A percentile compares a stretch with the other conserved stretches of the same genome.
phyloP scores from a whole-genome alignment of 176 grass and related monocot species.

The Echinochloa phyllopogon region DNA sequence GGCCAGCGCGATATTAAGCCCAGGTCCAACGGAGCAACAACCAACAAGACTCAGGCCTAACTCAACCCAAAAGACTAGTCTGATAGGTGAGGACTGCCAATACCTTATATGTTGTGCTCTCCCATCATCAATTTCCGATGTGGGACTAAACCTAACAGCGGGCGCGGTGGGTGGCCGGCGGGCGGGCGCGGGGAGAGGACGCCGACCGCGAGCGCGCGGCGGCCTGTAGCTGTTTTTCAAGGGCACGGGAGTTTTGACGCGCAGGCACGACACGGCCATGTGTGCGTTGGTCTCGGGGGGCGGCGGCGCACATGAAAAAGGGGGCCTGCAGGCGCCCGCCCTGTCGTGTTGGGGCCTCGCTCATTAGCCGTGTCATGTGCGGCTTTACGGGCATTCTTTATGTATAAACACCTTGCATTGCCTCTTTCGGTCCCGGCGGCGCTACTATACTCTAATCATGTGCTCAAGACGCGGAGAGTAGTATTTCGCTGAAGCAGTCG shows the following conservation, averaged over 20 bases:
- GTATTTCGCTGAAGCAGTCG: neutral
- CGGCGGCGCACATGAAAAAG: constrained; percentile 12
- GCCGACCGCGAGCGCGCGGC: neutral
- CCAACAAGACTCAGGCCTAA: no score
- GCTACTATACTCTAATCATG: neutral
- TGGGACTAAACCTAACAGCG: no score
- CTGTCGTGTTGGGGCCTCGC: neutral
- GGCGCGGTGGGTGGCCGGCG: neutral
- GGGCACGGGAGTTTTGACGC: constrained; percentile 20
- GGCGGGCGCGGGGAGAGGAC: neutral
- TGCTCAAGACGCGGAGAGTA: neutral
- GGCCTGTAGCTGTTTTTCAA: neutral
- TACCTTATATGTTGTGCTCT: no score
- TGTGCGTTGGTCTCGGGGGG: neutral
- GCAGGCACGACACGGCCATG: constrained; percentile 8
- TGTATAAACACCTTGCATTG: neutral
- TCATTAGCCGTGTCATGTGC: neutral
- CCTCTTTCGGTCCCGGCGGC: constrained; percentile 28
- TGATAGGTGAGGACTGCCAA: no score
- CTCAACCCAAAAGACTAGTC: no score
- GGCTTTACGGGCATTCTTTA: constrained; percentile 9
- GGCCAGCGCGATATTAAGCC: no score
- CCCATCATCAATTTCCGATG: no score
- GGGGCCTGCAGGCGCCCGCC: neutral
- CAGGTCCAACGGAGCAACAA: no score